Conservation (phyloP, 345 rosid genomes). For the Populus alba region DNA sequence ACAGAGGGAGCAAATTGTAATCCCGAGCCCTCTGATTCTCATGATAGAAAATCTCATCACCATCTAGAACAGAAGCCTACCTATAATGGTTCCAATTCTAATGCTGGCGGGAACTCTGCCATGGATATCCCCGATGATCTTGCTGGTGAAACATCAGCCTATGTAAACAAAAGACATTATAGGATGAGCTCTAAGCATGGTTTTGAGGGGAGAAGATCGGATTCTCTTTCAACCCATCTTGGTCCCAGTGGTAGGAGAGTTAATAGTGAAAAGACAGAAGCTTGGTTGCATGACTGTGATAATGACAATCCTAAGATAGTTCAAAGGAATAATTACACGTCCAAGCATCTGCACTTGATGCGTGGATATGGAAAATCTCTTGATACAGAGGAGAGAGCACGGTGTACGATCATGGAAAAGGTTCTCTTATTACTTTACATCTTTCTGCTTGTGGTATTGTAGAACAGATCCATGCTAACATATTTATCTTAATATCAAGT, state of each 20-base stretch:
- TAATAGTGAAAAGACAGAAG: conserved; percentile 30
- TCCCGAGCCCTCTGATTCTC: conserved; percentile 38
- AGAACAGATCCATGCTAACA: background rate
- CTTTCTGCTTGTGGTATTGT: background rate
- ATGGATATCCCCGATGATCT: conserved; percentile 39
- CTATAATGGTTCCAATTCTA: conserved; percentile 36
- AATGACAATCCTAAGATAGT: conserved; percentile 26
- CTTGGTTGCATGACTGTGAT: conserved; percentile 34
- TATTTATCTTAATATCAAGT: conserved; percentile 3
- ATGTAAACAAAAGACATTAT: conserved; percentile 31
- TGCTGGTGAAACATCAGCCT: conserved; percentile 39
- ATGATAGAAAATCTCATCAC: conserved; percentile 35
- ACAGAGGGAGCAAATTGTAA: conserved; percentile 38
- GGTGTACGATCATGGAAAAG: conserved; percentile 40
- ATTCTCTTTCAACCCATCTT: conserved; percentile 37
- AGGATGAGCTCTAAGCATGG: conserved; percentile 42
- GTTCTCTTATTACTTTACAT: conserved; percentile 23
- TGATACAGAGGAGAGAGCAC: conserved; percentile 43
- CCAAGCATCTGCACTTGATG: conserved; percentile 42
- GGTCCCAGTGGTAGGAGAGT: conserved; percentile 26
- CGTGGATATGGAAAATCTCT: conserved; percentile 39
- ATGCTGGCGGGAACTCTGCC: conserved; percentile 35
- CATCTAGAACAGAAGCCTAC: conserved; percentile 43
- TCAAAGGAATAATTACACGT: conserved; percentile 35
- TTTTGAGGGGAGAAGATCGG: conserved; percentile 44